A percentile compares a stretch with the other conserved stretches of the same genome.
These are phyloP conservation scores for Teunomyces atbi DNA, from an alignment of 805 yeast species.

Conservation along the genomic window DNA sequence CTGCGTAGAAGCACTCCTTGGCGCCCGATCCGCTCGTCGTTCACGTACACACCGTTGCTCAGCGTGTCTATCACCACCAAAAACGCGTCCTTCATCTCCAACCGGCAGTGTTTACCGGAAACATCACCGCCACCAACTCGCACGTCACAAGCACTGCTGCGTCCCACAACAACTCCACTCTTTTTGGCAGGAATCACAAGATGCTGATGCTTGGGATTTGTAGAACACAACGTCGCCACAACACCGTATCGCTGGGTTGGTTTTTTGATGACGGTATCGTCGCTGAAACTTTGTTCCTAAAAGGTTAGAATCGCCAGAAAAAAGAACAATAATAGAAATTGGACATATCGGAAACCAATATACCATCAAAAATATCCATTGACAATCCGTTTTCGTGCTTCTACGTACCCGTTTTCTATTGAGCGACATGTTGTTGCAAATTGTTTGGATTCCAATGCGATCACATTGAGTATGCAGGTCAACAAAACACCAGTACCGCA, in stretches of 20 bases:
- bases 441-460: not conserved
- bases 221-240: slow-evolving; percentile 22
- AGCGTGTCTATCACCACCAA: slow-evolving; percentile 4
- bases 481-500: not conserved
- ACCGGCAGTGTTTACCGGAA: slow-evolving; percentile 62
- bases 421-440: slow-evolving; percentile 17
- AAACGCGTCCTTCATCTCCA: slow-evolving; percentile 17
- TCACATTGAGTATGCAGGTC: not conserved
- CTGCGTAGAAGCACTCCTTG: slow-evolving; percentile 52
- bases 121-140: slow-evolving; percentile 55
- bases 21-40: slow-evolving; percentile 52
- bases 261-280: slow-evolving; percentile 13
- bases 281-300: slow-evolving; percentile 4
- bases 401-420: slow-evolving; percentile 25
- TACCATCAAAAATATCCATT: no score
- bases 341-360: not conserved
- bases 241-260: slow-evolving; percentile 18
- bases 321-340: no score
- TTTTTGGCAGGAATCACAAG: slow-evolving; percentile 22
- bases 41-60: slow-evolving; percentile 62
- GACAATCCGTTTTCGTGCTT: no score
- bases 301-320: slow-evolving; percentile 13
- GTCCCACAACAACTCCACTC: slow-evolving; percentile 42
- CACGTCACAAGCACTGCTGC: slow-evolving; percentile 61
- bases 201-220: slow-evolving; percentile 20